These are phyloP conservation scores for Madurella mycetomatis DNA, from an alignment of 2,329 filamentous ascomycete species.

Conservation along the genomic window DNA sequence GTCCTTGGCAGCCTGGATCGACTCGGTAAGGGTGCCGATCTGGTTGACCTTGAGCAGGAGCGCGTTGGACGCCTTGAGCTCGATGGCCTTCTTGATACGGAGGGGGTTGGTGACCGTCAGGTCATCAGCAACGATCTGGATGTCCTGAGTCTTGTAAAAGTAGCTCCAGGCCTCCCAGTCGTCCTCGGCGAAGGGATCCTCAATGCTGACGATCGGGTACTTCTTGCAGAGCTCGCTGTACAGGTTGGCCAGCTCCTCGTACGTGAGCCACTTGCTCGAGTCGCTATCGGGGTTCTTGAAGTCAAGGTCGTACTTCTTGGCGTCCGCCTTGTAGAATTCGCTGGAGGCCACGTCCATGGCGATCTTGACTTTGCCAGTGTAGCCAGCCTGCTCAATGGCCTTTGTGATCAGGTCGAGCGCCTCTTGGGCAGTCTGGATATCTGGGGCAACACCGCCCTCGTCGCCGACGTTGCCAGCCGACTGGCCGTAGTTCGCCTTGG, in stretches of 20 bases:
- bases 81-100: conserved; percentile 99
- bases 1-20: conserved; percentile 98
- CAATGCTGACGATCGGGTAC: conserved; percentile 98
- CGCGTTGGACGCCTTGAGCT: conserved; percentile 97
- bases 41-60: conserved; percentile 99
- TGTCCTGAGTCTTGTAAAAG: conserved; percentile 98
- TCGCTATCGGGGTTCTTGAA: conserved; percentile 99
- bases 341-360: conserved; percentile 99
- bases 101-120: conserved; percentile 98
- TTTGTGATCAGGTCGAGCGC: conserved; percentile 94
- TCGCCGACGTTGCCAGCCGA: conserved; percentile 98
- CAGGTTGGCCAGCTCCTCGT: conserved; percentile 90
- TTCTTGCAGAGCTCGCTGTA: conserved; percentile 86
- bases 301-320: conserved; percentile 99
- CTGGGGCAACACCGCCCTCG: conserved; percentile 98
- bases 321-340: conserved; percentile 98
- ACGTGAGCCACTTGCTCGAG: conserved; percentile 94
- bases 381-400: conserved; percentile 90
- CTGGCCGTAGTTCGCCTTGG: conserved; percentile 99
- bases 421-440: conserved; percentile 96
- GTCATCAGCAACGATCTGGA: conserved; percentile 98
- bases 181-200: conserved; percentile 98
- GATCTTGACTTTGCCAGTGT: conserved; percentile 94
- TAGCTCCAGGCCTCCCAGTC: conserved; percentile 99
- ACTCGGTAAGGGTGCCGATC: conserved; percentile 98